Evolutionary conservation across 805 yeast species (phyloP).

Genomic region (Spathaspora passalidarum): DNA sequence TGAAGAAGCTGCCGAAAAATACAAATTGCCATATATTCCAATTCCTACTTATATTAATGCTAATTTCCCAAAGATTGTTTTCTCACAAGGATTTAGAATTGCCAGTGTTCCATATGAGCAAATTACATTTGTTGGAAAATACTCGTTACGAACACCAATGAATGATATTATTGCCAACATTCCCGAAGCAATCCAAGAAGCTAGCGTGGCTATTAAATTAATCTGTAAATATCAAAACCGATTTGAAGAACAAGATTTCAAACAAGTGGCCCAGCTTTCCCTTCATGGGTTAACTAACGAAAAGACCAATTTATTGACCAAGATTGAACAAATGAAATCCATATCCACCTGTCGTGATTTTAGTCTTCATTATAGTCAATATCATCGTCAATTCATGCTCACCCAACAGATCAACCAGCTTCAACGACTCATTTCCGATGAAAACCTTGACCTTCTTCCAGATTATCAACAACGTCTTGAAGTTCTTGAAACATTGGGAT

Average conservation of each 20-base stretch:
- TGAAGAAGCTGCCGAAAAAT: constrained; percentile 18
- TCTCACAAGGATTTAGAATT: constrained; percentile 30
- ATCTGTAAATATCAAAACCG: constrained; percentile 35
- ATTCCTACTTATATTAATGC: constrained; percentile 26
- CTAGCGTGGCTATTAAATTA: constrained; percentile 31
- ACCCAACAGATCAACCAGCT: constrained; percentile 51
- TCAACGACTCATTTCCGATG: constrained; percentile 71
- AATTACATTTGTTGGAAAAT: constrained; percentile 45
- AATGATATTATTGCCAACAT: constrained; percentile 36
- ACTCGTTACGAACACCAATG: constrained; percentile 29
- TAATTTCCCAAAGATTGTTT: constrained; percentile 34
- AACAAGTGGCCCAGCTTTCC: constrained; percentile 26
- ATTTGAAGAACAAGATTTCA: constrained; percentile 46
- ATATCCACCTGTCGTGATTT: constrained; percentile 42
- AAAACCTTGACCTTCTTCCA: constrained; percentile 84
- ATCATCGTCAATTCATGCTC: constrained; percentile 45
- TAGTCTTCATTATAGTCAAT: constrained; percentile 39
- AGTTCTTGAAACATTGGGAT: constrained; percentile 75
- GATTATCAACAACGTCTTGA: constrained; percentile 87
- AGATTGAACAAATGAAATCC: constrained; percentile 19
- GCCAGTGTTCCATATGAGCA: constrained; percentile 38
- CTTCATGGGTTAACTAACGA: constrained; percentile 36
- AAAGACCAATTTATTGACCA: constrained; percentile 31
- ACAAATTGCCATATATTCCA: constrained; percentile 38
- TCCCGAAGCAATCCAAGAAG: constrained; percentile 30